A percentile compares a stretch with the other conserved stretches of the same genome.
Evolutionary conservation across 192 early-diverging fungal species (phyloP).

Genomic region (Coemansia sp.): DNA sequence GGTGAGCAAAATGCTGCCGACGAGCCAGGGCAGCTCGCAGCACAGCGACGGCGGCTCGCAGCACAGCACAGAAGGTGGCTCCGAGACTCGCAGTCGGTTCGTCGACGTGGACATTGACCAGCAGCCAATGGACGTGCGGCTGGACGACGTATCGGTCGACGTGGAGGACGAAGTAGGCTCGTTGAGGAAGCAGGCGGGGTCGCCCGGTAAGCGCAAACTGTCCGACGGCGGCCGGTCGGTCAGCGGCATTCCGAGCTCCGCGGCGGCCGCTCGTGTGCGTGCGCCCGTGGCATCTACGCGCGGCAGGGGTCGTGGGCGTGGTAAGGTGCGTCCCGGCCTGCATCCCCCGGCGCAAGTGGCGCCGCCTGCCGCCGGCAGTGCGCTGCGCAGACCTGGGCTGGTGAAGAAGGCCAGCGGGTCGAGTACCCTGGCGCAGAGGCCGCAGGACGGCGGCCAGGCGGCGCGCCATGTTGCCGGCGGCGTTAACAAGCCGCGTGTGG

Average conservation of each 20-base stretch:
- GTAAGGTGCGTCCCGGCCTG: slow-evolving; percentile 5
- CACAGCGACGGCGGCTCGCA: slow-evolving; percentile 6
- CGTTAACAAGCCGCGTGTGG: slow-evolving; percentile 5
- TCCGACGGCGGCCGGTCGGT: slow-evolving; percentile 26
- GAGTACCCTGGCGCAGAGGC: slow-evolving; percentile 1
- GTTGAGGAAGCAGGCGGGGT: not conserved
- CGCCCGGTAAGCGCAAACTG: slow-evolving; percentile 41
- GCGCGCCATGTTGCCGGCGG: slow-evolving; percentile 5
- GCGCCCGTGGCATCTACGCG: slow-evolving; percentile 13
- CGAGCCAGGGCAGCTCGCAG: slow-evolving; percentile 16
- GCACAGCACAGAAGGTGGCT: not conserved
- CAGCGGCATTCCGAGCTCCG: not conserved
- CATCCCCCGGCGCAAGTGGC: not conserved
- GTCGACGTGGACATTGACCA: slow-evolving; percentile 41
- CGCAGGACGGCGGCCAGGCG: not conserved
- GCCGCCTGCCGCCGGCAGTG: slow-evolving; percentile 9
- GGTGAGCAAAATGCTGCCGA: slow-evolving; percentile 33
- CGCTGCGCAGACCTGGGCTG: slow-evolving; percentile 24
- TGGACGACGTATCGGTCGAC: slow-evolving; percentile 12
- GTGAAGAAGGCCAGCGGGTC: slow-evolving; percentile 11
- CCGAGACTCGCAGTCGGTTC: slow-evolving; percentile 2
- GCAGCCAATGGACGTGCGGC: slow-evolving; percentile 18
- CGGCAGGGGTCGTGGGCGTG: slow-evolving; percentile 14
- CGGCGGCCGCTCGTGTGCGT: not conserved
- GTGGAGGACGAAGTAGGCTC: slow-evolving; percentile 2